These are phyloP conservation scores for Dendryphion nanum DNA, from an alignment of 2,329 filamentous ascomycete genomes.

Conservation along the genomic window DNA sequence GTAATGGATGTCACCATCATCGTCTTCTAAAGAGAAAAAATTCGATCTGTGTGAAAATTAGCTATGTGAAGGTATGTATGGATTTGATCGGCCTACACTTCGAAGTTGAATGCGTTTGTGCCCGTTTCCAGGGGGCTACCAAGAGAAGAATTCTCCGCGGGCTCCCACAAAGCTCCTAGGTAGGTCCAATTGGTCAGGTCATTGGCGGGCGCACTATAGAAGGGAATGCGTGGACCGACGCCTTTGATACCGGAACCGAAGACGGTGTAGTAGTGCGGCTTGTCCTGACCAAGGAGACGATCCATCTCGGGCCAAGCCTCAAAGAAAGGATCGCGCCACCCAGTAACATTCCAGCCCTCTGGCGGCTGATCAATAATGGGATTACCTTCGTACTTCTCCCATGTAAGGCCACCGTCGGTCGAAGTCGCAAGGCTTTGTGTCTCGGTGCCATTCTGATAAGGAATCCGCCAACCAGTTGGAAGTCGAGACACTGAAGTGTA, in stretches of 20 bases:
- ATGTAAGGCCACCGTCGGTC: conserved; percentile 47
- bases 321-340: conserved; percentile 32
- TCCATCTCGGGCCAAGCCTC: conserved; percentile 44
- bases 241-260: conserved; percentile 49
- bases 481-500: conserved; percentile 49
- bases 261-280: conserved; percentile 48
- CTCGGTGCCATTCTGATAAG: conserved; percentile 46
- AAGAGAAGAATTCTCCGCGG: conserved; percentile 41
- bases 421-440: conserved; percentile 47
- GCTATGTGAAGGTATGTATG: too few relatives aligned
- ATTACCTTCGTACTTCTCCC: conserved; percentile 47
- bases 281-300: conserved; percentile 38
- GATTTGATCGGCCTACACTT: conserved; percentile 33
- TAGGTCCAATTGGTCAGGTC: conserved; percentile 49
- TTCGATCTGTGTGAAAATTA: conserved; percentile 31
- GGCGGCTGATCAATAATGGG: conserved; percentile 45
- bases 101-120: conserved; percentile 48
- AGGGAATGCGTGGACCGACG: conserved; percentile 47
- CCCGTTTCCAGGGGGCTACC: conserved; percentile 45
- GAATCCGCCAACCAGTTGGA: conserved; percentile 47
- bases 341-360: conserved; percentile 46
- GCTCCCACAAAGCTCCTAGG: conserved; percentile 48
- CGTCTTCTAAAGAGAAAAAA: conserved; percentile 46
- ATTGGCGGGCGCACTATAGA: conserved; percentile 46
- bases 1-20: conserved; percentile 45